Evolutionary conservation across 2,329 filamentous ascomycete species (phyloP).

Genomic region (Cordyceps militaris): DNA sequence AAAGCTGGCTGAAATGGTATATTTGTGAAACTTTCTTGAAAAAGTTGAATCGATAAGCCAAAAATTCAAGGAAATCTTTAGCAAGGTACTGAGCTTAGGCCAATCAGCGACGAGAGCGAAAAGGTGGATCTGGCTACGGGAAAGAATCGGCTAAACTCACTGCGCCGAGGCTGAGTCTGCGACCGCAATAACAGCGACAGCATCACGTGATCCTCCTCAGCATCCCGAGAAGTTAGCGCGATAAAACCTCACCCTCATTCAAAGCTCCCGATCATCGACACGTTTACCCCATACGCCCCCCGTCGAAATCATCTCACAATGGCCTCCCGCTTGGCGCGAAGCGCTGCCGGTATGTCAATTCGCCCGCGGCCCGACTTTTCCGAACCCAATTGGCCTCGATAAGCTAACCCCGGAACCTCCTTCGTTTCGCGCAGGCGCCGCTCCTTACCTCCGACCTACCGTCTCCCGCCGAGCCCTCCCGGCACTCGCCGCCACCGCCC

Average conservation of each 20-base stretch:
- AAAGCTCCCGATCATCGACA: slow-evolving; percentile 39
- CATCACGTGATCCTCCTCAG: slow-evolving; percentile 13
- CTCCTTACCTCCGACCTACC: slow-evolving; percentile 80
- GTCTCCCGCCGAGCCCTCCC: slow-evolving; percentile 69
- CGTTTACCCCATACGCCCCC: slow-evolving; percentile 36
- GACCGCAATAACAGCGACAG: not conserved
- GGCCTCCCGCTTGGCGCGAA: slow-evolving; percentile 96
- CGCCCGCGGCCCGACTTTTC: slow-evolving; percentile 11
- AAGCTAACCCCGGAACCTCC: slow-evolving; percentile 17
- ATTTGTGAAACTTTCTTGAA: slow-evolving; percentile 5
- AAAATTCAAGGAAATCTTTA: slow-evolving; percentile 27
- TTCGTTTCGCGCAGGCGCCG: slow-evolving; percentile 52
- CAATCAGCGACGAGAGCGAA: slow-evolving; percentile 9
- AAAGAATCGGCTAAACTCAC: slow-evolving; percentile 14
- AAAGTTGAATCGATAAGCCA: slow-evolving; percentile 17
- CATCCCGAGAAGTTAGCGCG: slow-evolving; percentile 25
- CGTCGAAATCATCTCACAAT: slow-evolving; percentile 66
- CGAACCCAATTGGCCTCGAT: slow-evolving; percentile 31
- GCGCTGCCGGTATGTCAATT: slow-evolving; percentile 74
- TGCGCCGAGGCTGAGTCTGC: not conserved
- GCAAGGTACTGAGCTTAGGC: slow-evolving; percentile 7
- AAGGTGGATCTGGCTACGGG: not conserved
- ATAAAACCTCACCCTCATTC: slow-evolving; percentile 46
- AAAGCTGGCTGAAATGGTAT: not conserved
- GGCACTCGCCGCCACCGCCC: slow-evolving; percentile 55